A percentile compares a stretch with the other conserved stretches of the same genome.
Evolutionary conservation across 2,329 filamentous ascomycete genomes (phyloP).

Genomic region (Talaromyces sp.): DNA sequence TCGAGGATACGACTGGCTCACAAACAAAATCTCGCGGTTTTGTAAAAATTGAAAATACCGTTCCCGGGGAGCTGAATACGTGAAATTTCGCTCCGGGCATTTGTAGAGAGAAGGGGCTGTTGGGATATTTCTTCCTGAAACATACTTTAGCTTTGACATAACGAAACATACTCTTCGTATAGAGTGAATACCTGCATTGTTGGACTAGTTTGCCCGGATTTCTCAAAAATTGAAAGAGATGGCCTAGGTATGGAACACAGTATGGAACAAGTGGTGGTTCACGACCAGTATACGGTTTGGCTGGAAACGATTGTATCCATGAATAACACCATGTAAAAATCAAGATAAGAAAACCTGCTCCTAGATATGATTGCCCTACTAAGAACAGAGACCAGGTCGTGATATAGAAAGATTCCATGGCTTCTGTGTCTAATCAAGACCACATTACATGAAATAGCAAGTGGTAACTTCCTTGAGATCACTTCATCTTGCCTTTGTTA

Average conservation of each 20-base stretch:
- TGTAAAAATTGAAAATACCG: conserved; percentile 13
- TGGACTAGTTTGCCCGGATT: conserved; percentile 13
- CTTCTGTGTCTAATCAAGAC: not conserved
- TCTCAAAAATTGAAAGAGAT: conserved; percentile 14
- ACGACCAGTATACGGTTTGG: conserved; percentile 3
- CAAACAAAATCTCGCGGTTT: conserved; percentile 17
- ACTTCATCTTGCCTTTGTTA: not conserved
- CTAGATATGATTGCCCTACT: not conserved
- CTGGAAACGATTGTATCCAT: not conserved
- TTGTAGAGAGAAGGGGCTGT: conserved; percentile 14
- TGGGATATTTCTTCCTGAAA: conserved; percentile 14
- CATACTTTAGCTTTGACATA: not conserved
- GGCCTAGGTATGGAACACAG: conserved; percentile 15
- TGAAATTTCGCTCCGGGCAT: conserved; percentile 19
- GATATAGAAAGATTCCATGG: not conserved
- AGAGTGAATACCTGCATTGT: conserved; percentile 3
- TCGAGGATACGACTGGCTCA: conserved; percentile 18
- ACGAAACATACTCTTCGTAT: not conserved
- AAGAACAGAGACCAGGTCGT: not conserved
- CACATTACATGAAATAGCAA: not conserved
- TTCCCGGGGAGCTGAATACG: conserved; percentile 16
- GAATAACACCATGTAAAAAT: conserved; percentile 1
- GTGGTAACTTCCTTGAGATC: not conserved
- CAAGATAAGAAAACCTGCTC: not conserved
- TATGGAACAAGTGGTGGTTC: conserved; percentile 15